A percentile compares a stretch with the other conserved stretches of the same genome.
Evolutionary conservation across 768 basidiomycete species (phyloP).

Genomic region (Mycena sanguinolenta): DNA sequence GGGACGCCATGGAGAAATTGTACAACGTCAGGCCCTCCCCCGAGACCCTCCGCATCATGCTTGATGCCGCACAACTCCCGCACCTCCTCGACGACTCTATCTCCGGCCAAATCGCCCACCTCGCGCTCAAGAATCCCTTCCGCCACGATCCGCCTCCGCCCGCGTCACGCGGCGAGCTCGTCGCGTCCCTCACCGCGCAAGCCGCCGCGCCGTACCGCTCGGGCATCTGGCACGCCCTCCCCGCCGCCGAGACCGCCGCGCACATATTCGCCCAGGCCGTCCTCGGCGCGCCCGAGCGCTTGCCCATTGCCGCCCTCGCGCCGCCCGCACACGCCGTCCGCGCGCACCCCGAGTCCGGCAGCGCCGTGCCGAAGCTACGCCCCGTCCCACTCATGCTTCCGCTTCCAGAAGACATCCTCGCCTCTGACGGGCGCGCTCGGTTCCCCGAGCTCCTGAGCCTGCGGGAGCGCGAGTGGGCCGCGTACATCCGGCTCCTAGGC

Average conservation of each 20-base stretch:
- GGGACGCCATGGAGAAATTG: constrained; percentile 73
- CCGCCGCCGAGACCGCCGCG: constrained; percentile 36
- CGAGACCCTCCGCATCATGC: constrained; percentile 68
- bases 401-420: constrained; percentile 2
- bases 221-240: constrained; percentile 38
- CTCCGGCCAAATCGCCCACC: constrained; percentile 61
- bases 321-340: constrained; percentile 55
- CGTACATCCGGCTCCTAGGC: constrained; percentile 75
- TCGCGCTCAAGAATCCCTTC: constrained; percentile 55
- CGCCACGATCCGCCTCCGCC: constrained; percentile 32
- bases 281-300: constrained; percentile 22
- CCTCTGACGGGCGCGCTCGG: constrained; percentile 21
- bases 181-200: constrained; percentile 42
- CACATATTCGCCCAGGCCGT: constrained; percentile 26
- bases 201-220: constrained; percentile 34
- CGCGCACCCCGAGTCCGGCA: constrained; percentile 39
- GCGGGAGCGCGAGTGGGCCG: constrained; percentile 65
- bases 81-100: constrained; percentile 65
- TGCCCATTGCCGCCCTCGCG: constrained; percentile 44
- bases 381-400: constrained; percentile 9
- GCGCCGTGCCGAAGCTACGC: not conserved
- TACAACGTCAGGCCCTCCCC: constrained; percentile 71
- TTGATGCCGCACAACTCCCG: constrained; percentile 71
- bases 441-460: constrained; percentile 42
- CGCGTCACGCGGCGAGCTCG: constrained; percentile 41